Conservation (phyloP, 1,139 yeast genomes). For the Blastobotrys buckinghamii region DNA sequence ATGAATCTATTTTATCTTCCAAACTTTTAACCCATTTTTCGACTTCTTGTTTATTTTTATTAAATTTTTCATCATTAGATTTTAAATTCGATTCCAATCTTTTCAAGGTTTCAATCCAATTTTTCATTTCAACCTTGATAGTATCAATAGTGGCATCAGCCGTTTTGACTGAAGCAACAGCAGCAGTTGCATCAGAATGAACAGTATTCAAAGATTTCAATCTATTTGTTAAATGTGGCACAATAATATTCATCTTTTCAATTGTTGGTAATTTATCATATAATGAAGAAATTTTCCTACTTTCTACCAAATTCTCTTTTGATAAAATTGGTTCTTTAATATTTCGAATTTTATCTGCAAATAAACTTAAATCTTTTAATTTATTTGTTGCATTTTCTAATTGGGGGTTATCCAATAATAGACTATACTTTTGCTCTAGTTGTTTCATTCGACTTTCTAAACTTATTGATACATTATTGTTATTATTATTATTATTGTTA, state of each 20-base stretch:
- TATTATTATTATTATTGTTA: too few relatives aligned
- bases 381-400: slow-evolving; percentile 14
- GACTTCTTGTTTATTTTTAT: slow-evolving; percentile 17
- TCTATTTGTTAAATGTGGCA: slow-evolving; percentile 42
- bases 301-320: not conserved
- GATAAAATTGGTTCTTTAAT: slow-evolving; percentile 7
- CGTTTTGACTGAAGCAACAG: slow-evolving; percentile 46
- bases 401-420: slow-evolving; percentile 14
- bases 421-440: slow-evolving; percentile 15
- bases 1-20: slow-evolving; percentile 7
- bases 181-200: slow-evolving; percentile 48
- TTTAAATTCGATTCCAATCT: slow-evolving; percentile 38
- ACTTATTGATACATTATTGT: not conserved
- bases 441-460: slow-evolving; percentile 15
- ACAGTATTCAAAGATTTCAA: slow-evolving; percentile 42
- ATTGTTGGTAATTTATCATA: slow-evolving; percentile 37
- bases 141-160: slow-evolving; percentile 37
- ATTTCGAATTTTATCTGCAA: slow-evolving; percentile 11
- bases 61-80: slow-evolving; percentile 24
- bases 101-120: slow-evolving; percentile 40
- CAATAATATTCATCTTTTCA: slow-evolving; percentile 32
- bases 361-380: slow-evolving; percentile 13
- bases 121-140: slow-evolving; percentile 37
- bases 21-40: slow-evolving; percentile 16
- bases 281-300: slow-evolving; percentile 36